These are phyloP conservation scores for Coleophoma eucalyptorum DNA, from an alignment of 2,329 filamentous ascomycete genomes.

Conservation along the genomic window DNA sequence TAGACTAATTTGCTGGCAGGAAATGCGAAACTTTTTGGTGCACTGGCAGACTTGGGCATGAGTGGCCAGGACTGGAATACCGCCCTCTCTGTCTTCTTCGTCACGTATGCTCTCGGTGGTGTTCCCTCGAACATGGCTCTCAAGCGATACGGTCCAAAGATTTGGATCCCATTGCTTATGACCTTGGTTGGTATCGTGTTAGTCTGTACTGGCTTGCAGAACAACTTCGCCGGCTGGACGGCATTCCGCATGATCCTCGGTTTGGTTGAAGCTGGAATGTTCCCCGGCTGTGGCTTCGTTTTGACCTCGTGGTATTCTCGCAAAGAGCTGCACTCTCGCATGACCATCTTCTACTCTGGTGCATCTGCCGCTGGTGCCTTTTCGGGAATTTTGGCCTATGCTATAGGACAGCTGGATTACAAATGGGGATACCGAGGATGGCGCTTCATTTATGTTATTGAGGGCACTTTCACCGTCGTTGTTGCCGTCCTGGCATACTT, in stretches of 20 bases:
- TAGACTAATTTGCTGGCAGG: background rate
- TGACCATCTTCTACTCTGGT: constrained; percentile 71
- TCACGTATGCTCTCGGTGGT: constrained; percentile 42
- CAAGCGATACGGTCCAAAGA: constrained; percentile 46
- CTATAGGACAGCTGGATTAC: constrained; percentile 78
- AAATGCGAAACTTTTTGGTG: constrained; percentile 6
- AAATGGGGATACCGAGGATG: constrained; percentile 64
- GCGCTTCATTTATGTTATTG: constrained; percentile 78
- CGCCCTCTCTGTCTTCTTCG: constrained; percentile 46
- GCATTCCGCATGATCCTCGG: background rate
- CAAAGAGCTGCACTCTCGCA: constrained; percentile 45
- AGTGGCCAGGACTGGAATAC: constrained; percentile 9
- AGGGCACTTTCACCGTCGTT: constrained; percentile 59
- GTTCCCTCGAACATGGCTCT: constrained; percentile 49
- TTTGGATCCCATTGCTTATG: constrained; percentile 37
- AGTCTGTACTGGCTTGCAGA: background rate
- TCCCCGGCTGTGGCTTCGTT: constrained; percentile 25
- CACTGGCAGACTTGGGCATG: background rate
- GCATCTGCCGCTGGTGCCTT: constrained; percentile 77
- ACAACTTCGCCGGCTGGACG: background rate
- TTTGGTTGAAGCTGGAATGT: constrained; percentile 20
- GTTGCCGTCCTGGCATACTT: constrained; percentile 61
- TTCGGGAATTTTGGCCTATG: constrained; percentile 75
- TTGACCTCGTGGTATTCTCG: constrained; percentile 26
- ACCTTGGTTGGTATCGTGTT: background rate